phyloP scores from a whole-genome alignment of 768 basidiomycete genomes.

The Gymnopilus dilepis region DNA sequence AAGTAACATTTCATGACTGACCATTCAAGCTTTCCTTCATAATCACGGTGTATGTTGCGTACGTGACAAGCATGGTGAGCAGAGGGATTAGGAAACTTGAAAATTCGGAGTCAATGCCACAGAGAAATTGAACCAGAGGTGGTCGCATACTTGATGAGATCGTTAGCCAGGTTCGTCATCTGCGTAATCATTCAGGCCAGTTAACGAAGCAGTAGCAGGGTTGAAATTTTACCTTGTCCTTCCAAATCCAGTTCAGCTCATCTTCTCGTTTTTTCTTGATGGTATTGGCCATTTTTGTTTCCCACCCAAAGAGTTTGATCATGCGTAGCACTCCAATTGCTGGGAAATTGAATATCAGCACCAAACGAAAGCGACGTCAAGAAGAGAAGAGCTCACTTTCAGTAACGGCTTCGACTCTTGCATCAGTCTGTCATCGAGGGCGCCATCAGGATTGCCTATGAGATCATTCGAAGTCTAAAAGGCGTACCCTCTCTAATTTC shows the following conservation, averaged over 20 bases:
- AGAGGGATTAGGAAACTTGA: conserved; percentile 66
- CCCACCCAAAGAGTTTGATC: conserved; percentile 78
- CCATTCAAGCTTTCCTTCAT: conserved; percentile 32
- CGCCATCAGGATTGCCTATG: background rate
- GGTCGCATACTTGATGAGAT: conserved; percentile 18
- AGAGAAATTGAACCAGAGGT: background rate
- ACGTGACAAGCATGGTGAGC: conserved; percentile 71
- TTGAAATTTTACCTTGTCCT: background rate
- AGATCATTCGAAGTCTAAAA: background rate
- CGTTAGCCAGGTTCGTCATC: conserved; percentile 20
- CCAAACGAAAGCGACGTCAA: background rate
- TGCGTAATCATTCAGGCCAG: background rate
- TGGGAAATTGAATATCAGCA: conserved; percentile 24
- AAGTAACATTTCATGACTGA: conserved; percentile 3
- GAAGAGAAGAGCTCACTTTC: conserved; percentile 46
- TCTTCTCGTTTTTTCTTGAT: conserved; percentile 64
- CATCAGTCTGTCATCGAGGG: conserved; percentile 42
- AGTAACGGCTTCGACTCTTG: conserved; percentile 63
- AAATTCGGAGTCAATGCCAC: background rate
- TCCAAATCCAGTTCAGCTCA: conserved; percentile 61
- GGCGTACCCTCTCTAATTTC: conserved; percentile 45
- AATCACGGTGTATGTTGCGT: conserved; percentile 56
- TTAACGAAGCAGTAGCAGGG: background rate
- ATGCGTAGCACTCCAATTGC: conserved; percentile 66
- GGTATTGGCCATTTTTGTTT: conserved; percentile 58